Percentiles rank a stretch among this genome's conserved stretches.
These are phyloP conservation scores for Delphinella strobiligena DNA, from an alignment of 2,329 filamentous ascomycete species.

Conservation along the genomic window DNA sequence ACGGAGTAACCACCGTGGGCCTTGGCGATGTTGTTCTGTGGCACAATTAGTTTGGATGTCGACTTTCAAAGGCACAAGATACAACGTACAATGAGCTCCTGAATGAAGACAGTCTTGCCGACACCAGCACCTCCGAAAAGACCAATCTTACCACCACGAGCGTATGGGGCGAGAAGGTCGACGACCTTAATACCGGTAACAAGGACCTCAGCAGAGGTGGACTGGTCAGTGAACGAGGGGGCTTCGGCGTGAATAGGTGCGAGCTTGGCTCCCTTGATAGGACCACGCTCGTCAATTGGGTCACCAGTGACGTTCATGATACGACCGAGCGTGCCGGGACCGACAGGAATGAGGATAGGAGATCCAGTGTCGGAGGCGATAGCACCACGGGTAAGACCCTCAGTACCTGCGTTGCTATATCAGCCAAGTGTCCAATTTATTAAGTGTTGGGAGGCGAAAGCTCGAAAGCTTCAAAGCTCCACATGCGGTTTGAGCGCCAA, in stretches of 20 bases:
- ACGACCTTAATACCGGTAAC: constrained; percentile 99
- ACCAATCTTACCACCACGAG: constrained; percentile 99
- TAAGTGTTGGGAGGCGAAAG: constrained; percentile 5
- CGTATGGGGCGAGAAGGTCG: constrained; percentile 95
- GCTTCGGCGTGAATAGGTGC: constrained; percentile 89
- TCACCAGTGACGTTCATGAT: constrained; percentile 99
- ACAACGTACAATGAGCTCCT: constrained; percentile 78
- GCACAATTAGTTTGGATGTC: constrained; percentile 4
- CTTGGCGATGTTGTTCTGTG: constrained; percentile 98
- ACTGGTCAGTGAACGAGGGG: constrained; percentile 87
- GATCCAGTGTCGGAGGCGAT: constrained; percentile 77
- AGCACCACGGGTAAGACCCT: constrained; percentile 94
- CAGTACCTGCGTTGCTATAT: constrained; percentile 59
- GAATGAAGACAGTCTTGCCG: constrained; percentile 99
- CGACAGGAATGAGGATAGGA: constrained; percentile 95
- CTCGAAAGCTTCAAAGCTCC: background rate
- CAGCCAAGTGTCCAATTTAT: background rate
- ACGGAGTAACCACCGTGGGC: constrained; percentile 99
- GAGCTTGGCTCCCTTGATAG: constrained; percentile 84
- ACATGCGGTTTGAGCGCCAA: constrained; percentile 9
- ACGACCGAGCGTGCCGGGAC: constrained; percentile 84
- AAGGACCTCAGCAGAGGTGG: constrained; percentile 89
- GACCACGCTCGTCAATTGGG: constrained; percentile 98
- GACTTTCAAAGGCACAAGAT: background rate
- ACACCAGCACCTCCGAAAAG: constrained; percentile 99